These are phyloP conservation scores for Clonostachys rhizophaga DNA, from an alignment of 2,329 filamentous ascomycete species.

Conservation along the genomic window DNA sequence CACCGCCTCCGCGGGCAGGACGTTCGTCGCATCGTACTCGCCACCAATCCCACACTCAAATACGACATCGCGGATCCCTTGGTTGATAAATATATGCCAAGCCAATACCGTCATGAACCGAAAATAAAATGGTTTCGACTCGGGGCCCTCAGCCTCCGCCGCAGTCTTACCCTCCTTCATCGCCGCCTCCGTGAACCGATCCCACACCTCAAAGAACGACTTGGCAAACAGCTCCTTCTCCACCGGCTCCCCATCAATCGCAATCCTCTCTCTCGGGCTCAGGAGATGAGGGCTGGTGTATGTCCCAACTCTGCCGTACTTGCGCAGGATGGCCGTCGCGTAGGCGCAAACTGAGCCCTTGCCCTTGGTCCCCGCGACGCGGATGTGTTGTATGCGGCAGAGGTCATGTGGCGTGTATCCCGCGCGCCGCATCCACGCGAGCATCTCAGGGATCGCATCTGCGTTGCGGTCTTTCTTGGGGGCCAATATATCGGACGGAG, in stretches of 20 bases:
- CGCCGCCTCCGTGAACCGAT: constrained; percentile 41
- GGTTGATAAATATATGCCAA: constrained; percentile 73
- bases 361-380: constrained; percentile 91
- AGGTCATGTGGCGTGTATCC: constrained; percentile 59
- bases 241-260: constrained; percentile 70
- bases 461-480: constrained; percentile 53
- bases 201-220: constrained; percentile 86
- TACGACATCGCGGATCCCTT: constrained; percentile 73
- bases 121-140: constrained; percentile 84
- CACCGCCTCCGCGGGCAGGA: constrained; percentile 60
- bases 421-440: constrained; percentile 69
- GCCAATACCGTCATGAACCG: constrained; percentile 87
- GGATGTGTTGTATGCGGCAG: constrained; percentile 51
- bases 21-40: constrained; percentile 89
- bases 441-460: constrained; percentile 75
- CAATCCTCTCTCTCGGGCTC: constrained; percentile 79
- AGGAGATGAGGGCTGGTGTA: constrained; percentile 86
- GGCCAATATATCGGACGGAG: constrained; percentile 12
- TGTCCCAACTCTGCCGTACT: constrained; percentile 53
- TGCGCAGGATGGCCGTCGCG: constrained; percentile 70
- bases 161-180: constrained; percentile 18
- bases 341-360: constrained; percentile 89
- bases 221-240: constrained; percentile 63
- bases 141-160: constrained; percentile 46
- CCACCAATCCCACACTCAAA: constrained; percentile 94